Base-by-base conservation (phyloP, 495 filamentous ascomycete genomes). In the Aspergillus wentii region DNA sequence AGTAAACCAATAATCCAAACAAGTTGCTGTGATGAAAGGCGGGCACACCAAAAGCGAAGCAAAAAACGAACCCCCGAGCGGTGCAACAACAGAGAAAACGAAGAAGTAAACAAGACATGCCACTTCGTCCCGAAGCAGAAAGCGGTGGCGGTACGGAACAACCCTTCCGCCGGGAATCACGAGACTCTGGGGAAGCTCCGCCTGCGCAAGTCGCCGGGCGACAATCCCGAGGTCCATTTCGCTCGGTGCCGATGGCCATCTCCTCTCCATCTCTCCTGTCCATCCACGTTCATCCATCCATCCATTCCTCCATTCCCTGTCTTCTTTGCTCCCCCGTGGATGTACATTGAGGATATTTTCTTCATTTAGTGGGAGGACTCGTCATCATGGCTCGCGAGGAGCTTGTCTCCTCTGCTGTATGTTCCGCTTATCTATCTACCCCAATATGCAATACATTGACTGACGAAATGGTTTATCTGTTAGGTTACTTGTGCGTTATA, bases 351-450 rank as follows among this genome's bases (percentile, higher is more conserved):
- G 26, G 22, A 25, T 10, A 29, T 29, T n/a, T n/a, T 29, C n/a
- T n/a, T n/a, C n/a, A n/a, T n/a, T n/a, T n/a, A 26, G 29, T 33
- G 31, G 25, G 22, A 44, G 43, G 43, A 55, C 37, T 42, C 34
- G 45, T 41, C 56, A 75, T 38, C 41, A 89, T 89, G 85, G 68
- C 82, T 52, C 84, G 88, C 44, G 87, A 94, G 79, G 86, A 94
- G 57, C 65, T 94, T 43, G 81, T 94, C 54, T 66, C 79, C 49
- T 90, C 85, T 51, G 88, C 87, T 56, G 82, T 87, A 73, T 64
- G 78, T 74, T 26, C 23, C 9, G 17, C 17, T 27, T 3, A 11
- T 7, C 17, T 29, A 16, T 22, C 18, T 31, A 2, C 17, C 13
- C 13, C 21, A 6, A 17, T 17, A 10, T 44, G 27, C 21, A 32